Evolutionary conservation across 768 basidiomycete species (phyloP).

Genomic region (Cystofilobasidium ferigula): DNA sequence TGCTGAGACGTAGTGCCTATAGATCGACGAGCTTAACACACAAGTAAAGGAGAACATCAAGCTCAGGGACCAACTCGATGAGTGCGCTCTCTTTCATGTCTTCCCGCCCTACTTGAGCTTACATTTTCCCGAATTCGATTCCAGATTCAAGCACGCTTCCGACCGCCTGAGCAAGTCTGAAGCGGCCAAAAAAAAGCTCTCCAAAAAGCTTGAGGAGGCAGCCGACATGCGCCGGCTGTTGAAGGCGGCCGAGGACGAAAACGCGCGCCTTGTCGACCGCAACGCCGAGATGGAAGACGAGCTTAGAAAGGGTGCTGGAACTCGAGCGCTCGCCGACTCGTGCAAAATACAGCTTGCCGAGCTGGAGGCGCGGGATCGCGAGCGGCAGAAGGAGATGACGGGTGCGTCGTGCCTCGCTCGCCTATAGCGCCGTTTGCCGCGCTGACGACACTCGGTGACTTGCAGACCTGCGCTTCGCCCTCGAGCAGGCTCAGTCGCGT

Average conservation of each 20-base stretch:
- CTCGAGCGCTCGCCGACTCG: conserved; percentile 80
- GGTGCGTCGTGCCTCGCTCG: neutral
- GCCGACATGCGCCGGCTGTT: conserved; percentile 49
- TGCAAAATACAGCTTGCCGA: conserved; percentile 78
- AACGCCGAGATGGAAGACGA: conserved; percentile 88
- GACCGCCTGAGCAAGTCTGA: conserved; percentile 88
- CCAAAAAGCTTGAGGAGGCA: conserved; percentile 92
- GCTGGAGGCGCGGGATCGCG: conserved; percentile 45
- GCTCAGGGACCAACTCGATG: conserved; percentile 88
- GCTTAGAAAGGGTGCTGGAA: conserved; percentile 66
- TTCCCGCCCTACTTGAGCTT: neutral
- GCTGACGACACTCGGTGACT: neutral
- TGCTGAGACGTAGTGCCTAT: neutral
- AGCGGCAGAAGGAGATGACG: conserved; percentile 7
- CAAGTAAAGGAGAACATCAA: conserved; percentile 65
- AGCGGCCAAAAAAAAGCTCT: conserved; percentile 97
- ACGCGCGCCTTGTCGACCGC: conserved; percentile 78
- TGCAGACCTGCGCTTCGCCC: conserved; percentile 52
- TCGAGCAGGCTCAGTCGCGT: conserved; percentile 40
- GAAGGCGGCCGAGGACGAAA: conserved; percentile 61
- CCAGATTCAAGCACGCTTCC: conserved; percentile 77
- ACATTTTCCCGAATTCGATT: neutral
- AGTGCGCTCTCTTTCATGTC: conserved; percentile 46
- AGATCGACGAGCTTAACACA: conserved; percentile 64
- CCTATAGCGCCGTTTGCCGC: neutral